Evolutionary conservation across 2,329 filamentous ascomycete genomes (phyloP), one percentile per base, ranked within the genome.

Genomic region (Cladobotryum protrusum): DNA sequence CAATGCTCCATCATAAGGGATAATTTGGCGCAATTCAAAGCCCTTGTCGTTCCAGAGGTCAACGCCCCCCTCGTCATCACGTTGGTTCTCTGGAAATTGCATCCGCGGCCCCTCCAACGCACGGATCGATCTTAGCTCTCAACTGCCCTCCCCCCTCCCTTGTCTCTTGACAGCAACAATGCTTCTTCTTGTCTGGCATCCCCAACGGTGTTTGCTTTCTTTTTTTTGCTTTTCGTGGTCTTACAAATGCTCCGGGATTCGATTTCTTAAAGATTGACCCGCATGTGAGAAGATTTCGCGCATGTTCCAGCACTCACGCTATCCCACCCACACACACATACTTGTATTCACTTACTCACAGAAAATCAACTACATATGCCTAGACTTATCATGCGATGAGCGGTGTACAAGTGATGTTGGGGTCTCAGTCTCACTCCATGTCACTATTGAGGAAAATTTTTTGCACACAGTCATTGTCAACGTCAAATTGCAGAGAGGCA

Each of bases 401-500:
- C 24, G 24, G 24, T 29, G 24, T 29, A 29, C 24, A 29, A 29
- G 24, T 29, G 24, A 29, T 29, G 24, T 29, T 29, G 11, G 24
- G 24, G 24, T 29, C 24, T 37, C 35, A 37, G 35, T 37, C 35
- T 37, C 35, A 15, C 18, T 18, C 19, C 39, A 18, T 19, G 5
- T 42, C 39, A 42, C 39, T 42, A n/a, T 37, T 37, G 17, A 19
- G 15, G 17, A 42, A 42, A 18, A 18, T 8, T 8, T 29, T 29
- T 29, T 9, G 24, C 24, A 29, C 24, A 29, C 24, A 29, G 24
- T 29, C 24, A 29, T 17, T n/a, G 37, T 4, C 11, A 17, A 19
- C 12, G 24, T 39, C 50, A 49, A 52, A 52, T 54, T 36, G 52
- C 29, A 36, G 42, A 29, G 8, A 42, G 19, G 50, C 54, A 52